Conservation (phyloP, 768 basidiomycete species). For the Clitopilus hobsonii region DNA sequence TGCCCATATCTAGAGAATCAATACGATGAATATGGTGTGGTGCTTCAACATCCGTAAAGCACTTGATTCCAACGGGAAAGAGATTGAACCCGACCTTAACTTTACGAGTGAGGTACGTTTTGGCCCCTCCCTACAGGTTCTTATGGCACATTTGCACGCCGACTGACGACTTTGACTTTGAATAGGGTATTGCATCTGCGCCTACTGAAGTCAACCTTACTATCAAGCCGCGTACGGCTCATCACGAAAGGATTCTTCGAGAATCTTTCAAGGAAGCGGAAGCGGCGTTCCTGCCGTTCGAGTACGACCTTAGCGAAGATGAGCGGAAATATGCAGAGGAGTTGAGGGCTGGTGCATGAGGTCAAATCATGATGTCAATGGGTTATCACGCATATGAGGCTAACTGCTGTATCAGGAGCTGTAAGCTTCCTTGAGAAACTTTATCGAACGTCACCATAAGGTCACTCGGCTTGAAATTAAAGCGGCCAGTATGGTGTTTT, state of each 20-base stretch:
- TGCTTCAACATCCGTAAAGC: neutral
- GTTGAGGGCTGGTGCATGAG: neutral
- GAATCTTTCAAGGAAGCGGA: neutral
- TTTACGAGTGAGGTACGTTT: too few species aligned
- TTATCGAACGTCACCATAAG: too few species aligned
- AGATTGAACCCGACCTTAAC: too few species aligned
- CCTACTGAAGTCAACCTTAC: neutral
- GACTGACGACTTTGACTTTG: neutral
- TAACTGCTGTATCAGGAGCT: too few species aligned
- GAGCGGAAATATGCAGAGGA: neutral
- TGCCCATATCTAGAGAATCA: neutral
- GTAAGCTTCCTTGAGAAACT: too few species aligned
- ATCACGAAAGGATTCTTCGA: neutral
- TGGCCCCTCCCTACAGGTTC: too few species aligned
- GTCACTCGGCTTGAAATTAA: too few species aligned
- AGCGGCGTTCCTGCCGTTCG: neutral
- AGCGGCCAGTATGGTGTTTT: too few species aligned
- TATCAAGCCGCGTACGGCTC: neutral
- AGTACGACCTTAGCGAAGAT: neutral
- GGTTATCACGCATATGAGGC: constrained; percentile 29
- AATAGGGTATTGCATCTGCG: neutral
- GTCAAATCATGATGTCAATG: constrained; percentile 44
- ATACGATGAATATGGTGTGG: neutral
- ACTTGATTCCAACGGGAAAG: too few species aligned
- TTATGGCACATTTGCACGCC: too few species aligned